These are phyloP conservation scores for Straminergon stramineum DNA, from an alignment of 225 moss, liverwort and hornwort genomes.

Conservation along the genomic window DNA sequence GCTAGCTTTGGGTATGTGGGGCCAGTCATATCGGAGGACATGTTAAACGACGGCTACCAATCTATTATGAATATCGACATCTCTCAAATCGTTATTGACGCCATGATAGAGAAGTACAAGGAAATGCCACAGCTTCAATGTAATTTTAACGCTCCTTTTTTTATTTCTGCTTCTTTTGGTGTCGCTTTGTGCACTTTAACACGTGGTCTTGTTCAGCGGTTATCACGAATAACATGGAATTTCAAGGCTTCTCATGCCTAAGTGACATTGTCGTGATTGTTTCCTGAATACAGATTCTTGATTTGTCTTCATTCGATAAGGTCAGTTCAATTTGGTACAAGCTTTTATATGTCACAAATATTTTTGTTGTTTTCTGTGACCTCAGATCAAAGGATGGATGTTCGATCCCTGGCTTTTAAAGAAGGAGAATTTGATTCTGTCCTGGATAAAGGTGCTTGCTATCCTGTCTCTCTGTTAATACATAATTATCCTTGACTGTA, in stretches of 20 bases:
- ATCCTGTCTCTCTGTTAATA: not conserved
- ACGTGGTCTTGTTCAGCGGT: not conserved
- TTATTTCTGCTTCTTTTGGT: not conserved
- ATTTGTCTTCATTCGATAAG: not conserved
- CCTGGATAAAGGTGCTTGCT: conserved; percentile 57
- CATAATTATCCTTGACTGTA: not conserved
- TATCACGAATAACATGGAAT: not conserved
- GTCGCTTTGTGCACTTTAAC: not conserved
- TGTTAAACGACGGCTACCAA: conserved; percentile 70
- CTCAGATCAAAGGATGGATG: conserved; percentile 46
- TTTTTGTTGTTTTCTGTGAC: not conserved
- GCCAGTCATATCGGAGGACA: conserved; percentile 67
- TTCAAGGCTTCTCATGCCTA: not conserved
- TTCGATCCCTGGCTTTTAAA: conserved; percentile 51
- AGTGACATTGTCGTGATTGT: not conserved
- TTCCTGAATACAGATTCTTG: not conserved
- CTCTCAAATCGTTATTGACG: conserved; percentile 68
- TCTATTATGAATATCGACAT: conserved; percentile 81
- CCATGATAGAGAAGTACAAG: conserved; percentile 62
- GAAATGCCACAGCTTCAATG: conserved; percentile 60
- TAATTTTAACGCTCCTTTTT: not conserved
- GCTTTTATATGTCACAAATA: not conserved
- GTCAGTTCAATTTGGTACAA: not conserved
- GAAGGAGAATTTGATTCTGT: conserved; percentile 57
- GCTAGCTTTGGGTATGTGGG: conserved; percentile 3